Evolutionary conservation across 106 monocot species (phyloP).

Genomic region (Narthecium ossifragum): DNA sequence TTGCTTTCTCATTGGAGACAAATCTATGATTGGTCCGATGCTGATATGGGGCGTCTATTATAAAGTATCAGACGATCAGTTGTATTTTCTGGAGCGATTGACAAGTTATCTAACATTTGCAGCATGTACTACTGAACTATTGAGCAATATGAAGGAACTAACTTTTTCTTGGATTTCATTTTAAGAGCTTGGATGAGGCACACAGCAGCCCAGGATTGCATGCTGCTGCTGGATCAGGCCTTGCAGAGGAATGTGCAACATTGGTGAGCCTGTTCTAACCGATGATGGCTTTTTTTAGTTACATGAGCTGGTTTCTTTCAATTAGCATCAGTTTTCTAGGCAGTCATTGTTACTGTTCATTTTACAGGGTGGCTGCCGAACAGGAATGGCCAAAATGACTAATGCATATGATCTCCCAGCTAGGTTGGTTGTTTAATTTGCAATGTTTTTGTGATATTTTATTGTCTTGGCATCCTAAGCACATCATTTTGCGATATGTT

Average conservation of each 20-base stretch:
- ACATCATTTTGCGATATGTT: too few species aligned
- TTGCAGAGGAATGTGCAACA: slow-evolving; percentile 91
- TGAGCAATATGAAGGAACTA: too few species aligned
- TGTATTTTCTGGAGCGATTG: too few species aligned
- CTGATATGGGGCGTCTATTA: too few species aligned
- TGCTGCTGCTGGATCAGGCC: slow-evolving; percentile 85
- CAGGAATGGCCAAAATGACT: slow-evolving; percentile 97
- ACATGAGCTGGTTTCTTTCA: background rate
- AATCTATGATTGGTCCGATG: too few species aligned
- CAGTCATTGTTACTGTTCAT: background rate
- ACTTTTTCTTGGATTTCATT: slow-evolving; percentile 15
- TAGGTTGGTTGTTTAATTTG: slow-evolving; percentile 52
- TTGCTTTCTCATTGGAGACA: too few species aligned
- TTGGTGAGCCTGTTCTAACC: slow-evolving; percentile 35
- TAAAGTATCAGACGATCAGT: too few species aligned
- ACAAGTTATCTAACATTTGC: too few species aligned
- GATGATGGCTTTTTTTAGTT: background rate
- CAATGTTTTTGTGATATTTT: too few species aligned
- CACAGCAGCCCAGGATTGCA: slow-evolving; percentile 96
- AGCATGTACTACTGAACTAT: too few species aligned
- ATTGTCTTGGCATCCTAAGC: too few species aligned
- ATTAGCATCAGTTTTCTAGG: background rate
- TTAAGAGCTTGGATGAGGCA: slow-evolving; percentile 92
- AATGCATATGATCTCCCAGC: slow-evolving; percentile 99
- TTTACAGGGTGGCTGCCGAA: slow-evolving; percentile 86